These are phyloP conservation scores for Berberis vulgaris DNA, from an alignment of 164 flowering plant species.

Conservation along the genomic window DNA sequence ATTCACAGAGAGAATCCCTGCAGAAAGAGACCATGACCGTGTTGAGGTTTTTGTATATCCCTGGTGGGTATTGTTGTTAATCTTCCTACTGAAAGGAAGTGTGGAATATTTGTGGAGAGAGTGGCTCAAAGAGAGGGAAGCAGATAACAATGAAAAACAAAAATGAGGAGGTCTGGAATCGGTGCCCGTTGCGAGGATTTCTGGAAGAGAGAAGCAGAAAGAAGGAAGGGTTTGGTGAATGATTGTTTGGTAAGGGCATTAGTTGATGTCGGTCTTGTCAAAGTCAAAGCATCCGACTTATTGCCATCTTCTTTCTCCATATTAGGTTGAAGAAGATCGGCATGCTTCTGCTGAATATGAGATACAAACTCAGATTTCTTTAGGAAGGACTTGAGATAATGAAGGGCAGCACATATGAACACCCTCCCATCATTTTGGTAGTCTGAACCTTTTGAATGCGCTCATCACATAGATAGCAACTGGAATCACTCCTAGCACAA, in stretches of 20 bases:
- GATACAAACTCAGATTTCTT: slow-evolving; percentile 71
- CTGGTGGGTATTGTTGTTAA: too few species aligned
- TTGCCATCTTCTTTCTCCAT: slow-evolving; percentile 55
- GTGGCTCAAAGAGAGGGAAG: too few species aligned
- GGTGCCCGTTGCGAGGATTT: too few species aligned
- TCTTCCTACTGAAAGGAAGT: too few species aligned
- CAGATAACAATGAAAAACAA: too few species aligned
- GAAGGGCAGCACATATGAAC: slow-evolving; percentile 95
- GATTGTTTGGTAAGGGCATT: slow-evolving; percentile 34
- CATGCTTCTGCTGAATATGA: slow-evolving; percentile 68
- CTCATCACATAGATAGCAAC: slow-evolving; percentile 92
- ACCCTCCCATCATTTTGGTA: slow-evolving; percentile 91
- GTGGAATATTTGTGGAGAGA: too few species aligned
- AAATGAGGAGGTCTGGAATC: too few species aligned
- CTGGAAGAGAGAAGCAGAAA: too few species aligned
- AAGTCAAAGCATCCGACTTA: slow-evolving; percentile 49
- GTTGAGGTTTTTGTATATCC: too few species aligned
- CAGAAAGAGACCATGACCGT: too few species aligned
- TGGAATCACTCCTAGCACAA: slow-evolving; percentile 93
- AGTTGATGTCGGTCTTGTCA: slow-evolving; percentile 10
- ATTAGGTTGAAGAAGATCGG: slow-evolving; percentile 63
- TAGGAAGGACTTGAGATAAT: slow-evolving; percentile 87
- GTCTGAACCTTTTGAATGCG: slow-evolving; percentile 96
- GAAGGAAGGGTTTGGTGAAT: too few species aligned
- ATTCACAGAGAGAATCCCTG: too few species aligned